These are phyloP conservation scores for Zostera marina DNA, from an alignment of 116 monocot genomes.

Conservation along the genomic window DNA sequence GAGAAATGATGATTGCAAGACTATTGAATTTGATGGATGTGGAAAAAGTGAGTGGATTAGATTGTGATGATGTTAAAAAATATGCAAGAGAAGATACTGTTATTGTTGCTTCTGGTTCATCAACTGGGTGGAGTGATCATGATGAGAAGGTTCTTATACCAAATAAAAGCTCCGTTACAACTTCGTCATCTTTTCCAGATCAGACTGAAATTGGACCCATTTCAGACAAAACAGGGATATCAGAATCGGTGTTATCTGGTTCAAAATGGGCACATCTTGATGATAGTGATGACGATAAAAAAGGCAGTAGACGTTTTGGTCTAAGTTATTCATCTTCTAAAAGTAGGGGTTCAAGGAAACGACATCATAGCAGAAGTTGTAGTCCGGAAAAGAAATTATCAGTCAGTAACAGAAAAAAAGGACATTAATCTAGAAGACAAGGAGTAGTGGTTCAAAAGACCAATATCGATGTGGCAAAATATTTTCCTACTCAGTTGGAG, in stretches of 20 bases:
- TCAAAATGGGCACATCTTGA: slow-evolving; percentile 96
- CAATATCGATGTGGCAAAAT: too few relatives aligned
- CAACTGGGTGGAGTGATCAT: slow-evolving; percentile 17
- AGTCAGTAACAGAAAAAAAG: slow-evolving; percentile 25
- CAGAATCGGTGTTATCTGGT: slow-evolving; percentile 46
- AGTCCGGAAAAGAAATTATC: slow-evolving; percentile 61
- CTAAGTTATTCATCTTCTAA: slow-evolving; percentile 74
- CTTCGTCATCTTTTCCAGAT: slow-evolving; percentile 11
- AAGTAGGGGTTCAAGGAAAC: slow-evolving; percentile 44
- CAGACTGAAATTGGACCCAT: slow-evolving; percentile 15
- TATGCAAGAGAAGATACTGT: slow-evolving; percentile 11
- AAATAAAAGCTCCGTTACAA: slow-evolving; percentile 8
- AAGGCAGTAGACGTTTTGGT: slow-evolving; percentile 32
- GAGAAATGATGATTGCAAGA: slow-evolving; percentile 93
- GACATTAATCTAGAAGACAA: too few relatives aligned
- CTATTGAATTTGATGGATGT: slow-evolving; percentile 86
- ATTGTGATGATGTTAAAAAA: too few relatives aligned
- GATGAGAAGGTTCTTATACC: slow-evolving; percentile 9
- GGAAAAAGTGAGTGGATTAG: too few relatives aligned
- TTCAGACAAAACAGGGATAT: slow-evolving; percentile 26
- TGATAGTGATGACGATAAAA: slow-evolving; percentile 64
- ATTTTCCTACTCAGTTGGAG: too few relatives aligned
- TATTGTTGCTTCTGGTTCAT: slow-evolving; percentile 8
- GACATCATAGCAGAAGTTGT: slow-evolving; percentile 32
- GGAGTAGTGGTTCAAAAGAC: too few relatives aligned